Conservation (phyloP, 2,329 filamentous ascomycete species). For the Penicillium italicum region DNA sequence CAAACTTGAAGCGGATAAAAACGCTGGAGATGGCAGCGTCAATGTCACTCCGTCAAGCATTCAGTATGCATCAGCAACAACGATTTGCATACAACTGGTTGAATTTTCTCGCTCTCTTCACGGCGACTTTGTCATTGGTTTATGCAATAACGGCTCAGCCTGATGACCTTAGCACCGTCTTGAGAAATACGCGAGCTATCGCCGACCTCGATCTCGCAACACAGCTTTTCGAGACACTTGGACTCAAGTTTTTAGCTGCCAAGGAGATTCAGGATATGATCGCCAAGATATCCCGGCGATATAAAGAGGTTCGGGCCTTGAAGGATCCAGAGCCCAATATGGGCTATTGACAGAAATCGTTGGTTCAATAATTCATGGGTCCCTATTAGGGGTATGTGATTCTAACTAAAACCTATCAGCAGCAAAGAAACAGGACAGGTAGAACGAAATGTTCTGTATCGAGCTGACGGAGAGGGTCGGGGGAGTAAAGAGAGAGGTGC, state of each 20-base stretch:
- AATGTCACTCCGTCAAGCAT: background rate
- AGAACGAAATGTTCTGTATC: too few relatives aligned
- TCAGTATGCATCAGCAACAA: background rate
- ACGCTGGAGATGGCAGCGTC: background rate
- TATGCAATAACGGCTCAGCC: background rate
- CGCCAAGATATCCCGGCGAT: background rate
- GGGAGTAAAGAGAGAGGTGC: too few relatives aligned
- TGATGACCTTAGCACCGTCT: background rate
- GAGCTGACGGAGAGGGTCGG: too few relatives aligned
- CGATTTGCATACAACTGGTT: background rate
- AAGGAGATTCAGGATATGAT: background rate
- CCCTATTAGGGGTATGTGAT: too few relatives aligned
- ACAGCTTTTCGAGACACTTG: background rate
- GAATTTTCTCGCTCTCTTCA: background rate
- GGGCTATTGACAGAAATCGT: background rate
- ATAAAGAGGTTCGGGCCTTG: background rate
- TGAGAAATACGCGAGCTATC: background rate
- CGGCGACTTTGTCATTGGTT: background rate
- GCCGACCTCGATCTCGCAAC: background rate
- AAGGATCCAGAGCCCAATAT: background rate
- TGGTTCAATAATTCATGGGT: too few relatives aligned
- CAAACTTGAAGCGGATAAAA: background rate
- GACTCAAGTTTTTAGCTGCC: background rate
- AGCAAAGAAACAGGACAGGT: too few relatives aligned
- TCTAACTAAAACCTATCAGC: too few relatives aligned